Base-by-base conservation (phyloP, 2,329 filamentous ascomycete genomes). In the Colletotrichum truncatum region DNA sequence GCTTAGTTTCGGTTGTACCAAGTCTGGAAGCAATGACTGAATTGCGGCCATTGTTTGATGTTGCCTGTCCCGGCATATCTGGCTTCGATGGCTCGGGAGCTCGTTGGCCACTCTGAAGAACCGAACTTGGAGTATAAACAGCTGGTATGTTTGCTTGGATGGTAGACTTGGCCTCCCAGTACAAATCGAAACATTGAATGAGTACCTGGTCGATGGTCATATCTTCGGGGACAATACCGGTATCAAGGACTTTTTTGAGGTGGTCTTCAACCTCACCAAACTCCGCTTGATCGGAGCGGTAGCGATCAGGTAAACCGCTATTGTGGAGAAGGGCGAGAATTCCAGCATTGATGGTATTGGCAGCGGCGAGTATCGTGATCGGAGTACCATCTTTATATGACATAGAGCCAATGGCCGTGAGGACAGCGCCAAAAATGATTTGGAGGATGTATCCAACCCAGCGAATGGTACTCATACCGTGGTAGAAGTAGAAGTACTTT, bases 241-340 rank as follows among this genome's bases (percentile, higher is more conserved):
- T 82, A 66, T 85, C 81, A 36, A 86, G 77, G 4, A 86, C 73
- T 65, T 82, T 78, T 70, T 82, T 83, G 70, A 87, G 77, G 68
- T 81, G 77, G 63, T 85, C 82, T 68, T 86, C 83, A 26, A 86
- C 75, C 38, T 80, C 77, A 55, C 78, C 76, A 69, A 85, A 86
- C 70, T 86, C 82, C 26, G 80, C 77, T 68, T 80, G 80, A 69
- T 86, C 78, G 52, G 80, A 80, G 26, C 83, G 78, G 67, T 85
- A 85, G 7, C 84, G 75, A 65, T 85, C 82, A 3, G 84, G 84
- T 16, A 87, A 70, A 1, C 84, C 84, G 64, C 82, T 85, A 70
- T 86, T 86, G 73, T 86, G 83, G 62, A 87, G 69, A 14, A 86
- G 74, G 3, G 83, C 84, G 4, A 87, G 75, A 6, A 86, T 70